Base-by-base conservation (phyloP, 1,284 basidiomycete species). In the Mycena citricolor region DNA sequence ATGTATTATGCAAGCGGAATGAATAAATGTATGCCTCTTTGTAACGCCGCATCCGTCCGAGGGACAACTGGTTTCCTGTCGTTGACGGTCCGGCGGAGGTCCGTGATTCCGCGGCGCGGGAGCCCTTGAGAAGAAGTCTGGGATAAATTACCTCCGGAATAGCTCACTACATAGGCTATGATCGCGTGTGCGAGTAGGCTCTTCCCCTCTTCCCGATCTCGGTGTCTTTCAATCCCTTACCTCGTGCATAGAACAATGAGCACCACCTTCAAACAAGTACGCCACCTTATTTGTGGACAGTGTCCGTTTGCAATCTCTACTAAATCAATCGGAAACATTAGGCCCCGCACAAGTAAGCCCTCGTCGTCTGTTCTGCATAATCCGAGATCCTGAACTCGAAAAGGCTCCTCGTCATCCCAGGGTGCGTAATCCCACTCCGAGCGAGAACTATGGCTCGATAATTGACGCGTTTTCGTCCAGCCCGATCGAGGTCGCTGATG, bases 401-500 rank as follows among this genome's bases (percentile, higher is more conserved):
- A 54, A 83, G 84, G 59, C 69, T 86, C n/a, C 65, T 86, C 36
- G 76, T 83, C n/a, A n/a, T n/a, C n/a, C n/a, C n/a, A n/a, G n/a
- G n/a, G n/a, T n/a, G n/a, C n/a, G n/a, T n/a, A n/a, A n/a, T n/a
- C n/a, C n/a, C n/a, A n/a, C n/a, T n/a, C n/a, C n/a, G n/a, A n/a
- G n/a, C n/a, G n/a, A n/a, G n/a, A n/a, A n/a, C n/a, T n/a, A 39
- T 34, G 31, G 16, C 19, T 34, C 32, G 13, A 46, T 49, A 17
- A n/a, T 43, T 48, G 28, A 43, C 51, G 26, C 25, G 25, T 20
- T 21, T 32, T 21, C 29, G 43, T 88, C 90, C 33, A 89, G 89
- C 13, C 89, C 90, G 28, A 87, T 90, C 57, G 89, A 92, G 65
- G 74, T 90, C 52, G 64, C 84, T 32, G 85, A 93, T 64, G 88